Percentiles rank a stretch among this genome's conserved stretches.
Conservation (phyloP, 2,329 filamentous ascomycete genomes). For the Monosporascus sp. region DNA sequence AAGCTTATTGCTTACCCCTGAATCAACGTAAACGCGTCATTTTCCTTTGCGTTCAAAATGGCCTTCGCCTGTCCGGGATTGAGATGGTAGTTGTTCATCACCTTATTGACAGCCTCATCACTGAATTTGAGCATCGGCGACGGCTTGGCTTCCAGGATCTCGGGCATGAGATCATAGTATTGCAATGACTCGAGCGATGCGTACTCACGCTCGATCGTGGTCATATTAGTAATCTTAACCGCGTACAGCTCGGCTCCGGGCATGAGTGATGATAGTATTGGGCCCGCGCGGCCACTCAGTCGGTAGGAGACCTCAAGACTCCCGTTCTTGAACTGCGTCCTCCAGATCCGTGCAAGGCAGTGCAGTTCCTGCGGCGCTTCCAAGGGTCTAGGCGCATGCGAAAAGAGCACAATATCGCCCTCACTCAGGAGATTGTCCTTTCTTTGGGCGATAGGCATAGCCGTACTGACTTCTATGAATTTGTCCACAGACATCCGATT, state of each 20-base stretch:
- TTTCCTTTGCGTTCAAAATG: conserved; percentile 85
- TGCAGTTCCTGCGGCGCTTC: conserved; percentile 61
- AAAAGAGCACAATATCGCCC: conserved; percentile 85
- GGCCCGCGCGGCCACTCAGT: conserved; percentile 62
- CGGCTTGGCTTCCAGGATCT: conserved; percentile 83
- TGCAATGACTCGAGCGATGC: conserved; percentile 84
- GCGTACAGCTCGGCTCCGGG: conserved; percentile 68
- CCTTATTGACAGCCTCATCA: conserved; percentile 63
- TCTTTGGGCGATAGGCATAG: conserved; percentile 65
- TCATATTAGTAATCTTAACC: conserved; percentile 86
- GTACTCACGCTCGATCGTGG: conserved; percentile 91
- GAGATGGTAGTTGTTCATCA: conserved; percentile 73
- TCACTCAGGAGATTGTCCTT: conserved; percentile 71
- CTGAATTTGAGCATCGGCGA: conserved; percentile 81
- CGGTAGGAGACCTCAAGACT: conserved; percentile 82
- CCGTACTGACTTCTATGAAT: conserved; percentile 86
- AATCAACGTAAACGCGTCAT: conserved; percentile 94
- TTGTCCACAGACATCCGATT: conserved; percentile 87
- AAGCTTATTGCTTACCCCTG: conserved; percentile 59
- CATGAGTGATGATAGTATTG: conserved; percentile 57
- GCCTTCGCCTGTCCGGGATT: conserved; percentile 89
- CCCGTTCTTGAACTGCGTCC: conserved; percentile 74
- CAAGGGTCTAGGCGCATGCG: conserved; percentile 67
- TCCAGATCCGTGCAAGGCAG: conserved; percentile 80
- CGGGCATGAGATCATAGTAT: conserved; percentile 93